Conservation (phyloP, 2,329 filamentous ascomycete species). For the Fusarium sp. region DNA sequence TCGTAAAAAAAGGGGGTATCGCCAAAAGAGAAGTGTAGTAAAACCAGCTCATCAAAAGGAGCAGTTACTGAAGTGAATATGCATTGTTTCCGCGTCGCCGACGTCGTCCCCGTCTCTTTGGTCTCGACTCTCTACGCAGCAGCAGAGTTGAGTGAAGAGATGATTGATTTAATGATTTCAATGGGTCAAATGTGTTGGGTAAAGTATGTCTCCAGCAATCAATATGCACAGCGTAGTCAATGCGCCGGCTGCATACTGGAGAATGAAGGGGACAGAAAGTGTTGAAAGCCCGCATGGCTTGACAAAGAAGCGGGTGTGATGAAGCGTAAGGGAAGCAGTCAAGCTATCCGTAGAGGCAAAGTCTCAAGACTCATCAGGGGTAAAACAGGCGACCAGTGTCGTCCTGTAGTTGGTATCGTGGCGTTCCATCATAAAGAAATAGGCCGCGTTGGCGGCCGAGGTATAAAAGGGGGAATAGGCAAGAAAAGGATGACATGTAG, state of each 20-base stretch:
- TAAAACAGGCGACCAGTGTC: constrained; percentile 45
- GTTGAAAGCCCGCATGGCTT: constrained; percentile 38
- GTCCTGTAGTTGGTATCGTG: constrained; percentile 43
- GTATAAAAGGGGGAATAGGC: constrained; percentile 35
- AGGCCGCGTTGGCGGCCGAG: constrained; percentile 34
- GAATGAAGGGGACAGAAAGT: constrained; percentile 46
- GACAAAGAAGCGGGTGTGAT: constrained; percentile 44
- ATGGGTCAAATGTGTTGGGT: constrained; percentile 29
- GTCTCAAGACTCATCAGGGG: constrained; percentile 43
- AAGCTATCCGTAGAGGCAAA: constrained; percentile 47
- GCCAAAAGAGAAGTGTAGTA: constrained; percentile 52
- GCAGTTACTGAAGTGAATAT: constrained; percentile 44
- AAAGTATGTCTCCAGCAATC: constrained; percentile 44
- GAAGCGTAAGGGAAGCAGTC: constrained; percentile 47
- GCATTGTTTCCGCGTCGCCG: constrained; percentile 44
- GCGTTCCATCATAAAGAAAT: constrained; percentile 49
- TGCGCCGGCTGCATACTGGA: constrained; percentile 44
- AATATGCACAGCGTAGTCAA: constrained; percentile 49
- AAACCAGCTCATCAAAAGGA: constrained; percentile 44
- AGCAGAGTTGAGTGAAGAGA: constrained; percentile 48
- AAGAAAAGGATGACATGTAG: constrained; percentile 42
- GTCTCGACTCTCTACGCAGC: constrained; percentile 40
- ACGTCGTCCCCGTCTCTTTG: constrained; percentile 45
- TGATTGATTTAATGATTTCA: constrained; percentile 41
- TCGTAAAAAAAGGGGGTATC: constrained; percentile 54